Percentiles rank a stretch among this genome's conserved stretches.
phyloP scores from a whole-genome alignment of 164 flowering plant species.

The Sedum album region DNA sequence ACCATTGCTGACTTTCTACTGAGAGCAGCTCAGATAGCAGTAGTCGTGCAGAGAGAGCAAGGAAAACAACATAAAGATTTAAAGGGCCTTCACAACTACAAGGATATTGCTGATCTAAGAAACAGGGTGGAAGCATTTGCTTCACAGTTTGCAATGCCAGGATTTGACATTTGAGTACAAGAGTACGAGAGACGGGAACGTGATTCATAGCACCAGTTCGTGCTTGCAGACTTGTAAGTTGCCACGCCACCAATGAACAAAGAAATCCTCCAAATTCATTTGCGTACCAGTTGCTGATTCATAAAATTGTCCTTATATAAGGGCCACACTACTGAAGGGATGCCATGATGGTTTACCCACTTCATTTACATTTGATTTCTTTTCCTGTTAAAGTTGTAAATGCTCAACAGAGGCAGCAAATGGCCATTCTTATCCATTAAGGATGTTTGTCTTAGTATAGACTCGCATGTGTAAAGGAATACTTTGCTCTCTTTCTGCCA shows the following conservation, averaged over 20 bases:
- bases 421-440: no score
- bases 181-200: neutral
- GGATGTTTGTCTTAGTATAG: neutral
- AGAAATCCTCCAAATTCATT: neutral
- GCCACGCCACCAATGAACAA: neutral
- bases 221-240: neutral
- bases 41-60: slow-evolving; percentile 51
- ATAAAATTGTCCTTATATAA: neutral
- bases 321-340: neutral
- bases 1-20: slow-evolving; percentile 74
- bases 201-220: neutral
- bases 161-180: slow-evolving; percentile 38
- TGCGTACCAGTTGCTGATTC: neutral
- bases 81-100: slow-evolving; percentile 58
- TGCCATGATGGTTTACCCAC: neutral
- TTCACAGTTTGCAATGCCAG: slow-evolving; percentile 76
- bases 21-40: slow-evolving; percentile 67
- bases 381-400: neutral
- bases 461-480: no score
- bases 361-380: neutral
- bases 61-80: slow-evolving; percentile 57
- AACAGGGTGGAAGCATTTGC: slow-evolving; percentile 65
- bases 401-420: neutral
- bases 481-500: no score
- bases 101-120: slow-evolving; percentile 63